phyloP scores from a whole-genome alignment of 176 grass and related monocot genomes.

The Guadua angustifolia region DNA sequence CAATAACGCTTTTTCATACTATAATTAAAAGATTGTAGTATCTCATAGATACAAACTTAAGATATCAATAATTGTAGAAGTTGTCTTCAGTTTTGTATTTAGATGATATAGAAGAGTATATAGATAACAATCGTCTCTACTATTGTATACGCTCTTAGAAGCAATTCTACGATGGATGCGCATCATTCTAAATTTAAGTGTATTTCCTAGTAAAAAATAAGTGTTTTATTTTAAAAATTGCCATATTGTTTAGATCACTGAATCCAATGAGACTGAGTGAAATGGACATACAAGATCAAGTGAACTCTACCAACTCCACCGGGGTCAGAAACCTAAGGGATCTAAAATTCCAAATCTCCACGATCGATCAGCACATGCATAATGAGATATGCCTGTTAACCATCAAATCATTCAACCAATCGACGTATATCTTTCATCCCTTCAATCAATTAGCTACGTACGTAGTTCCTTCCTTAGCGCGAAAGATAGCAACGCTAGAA shows the following conservation, averaged over 20 bases:
- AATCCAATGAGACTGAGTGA: neutral
- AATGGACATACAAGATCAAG: no score
- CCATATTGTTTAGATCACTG: neutral
- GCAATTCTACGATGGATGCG: no score
- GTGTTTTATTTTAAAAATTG: no score
- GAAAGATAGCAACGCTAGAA: constrained; percentile 35
- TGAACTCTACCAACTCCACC: neutral
- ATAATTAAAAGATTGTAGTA: no score
- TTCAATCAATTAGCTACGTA: constrained; percentile 9
- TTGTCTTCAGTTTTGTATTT: no score
- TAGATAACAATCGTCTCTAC: no score
- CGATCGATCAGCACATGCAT: neutral
- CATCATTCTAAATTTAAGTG: neutral
- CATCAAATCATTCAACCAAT: constrained; percentile 30
- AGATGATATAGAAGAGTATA: no score
- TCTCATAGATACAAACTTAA: no score
- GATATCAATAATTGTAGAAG: no score
- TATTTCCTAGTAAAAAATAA: neutral
- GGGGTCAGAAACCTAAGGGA: neutral
- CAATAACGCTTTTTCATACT: no score
- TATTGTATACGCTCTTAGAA: no score
- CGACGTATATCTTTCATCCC: constrained; percentile 11
- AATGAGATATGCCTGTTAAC: constrained; percentile 15
- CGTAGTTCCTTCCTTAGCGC: constrained; percentile 24
- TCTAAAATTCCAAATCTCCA: neutral